phyloP scores from a whole-genome alignment of 2,329 filamentous ascomycete genomes.

The Pyricularia sp. region DNA sequence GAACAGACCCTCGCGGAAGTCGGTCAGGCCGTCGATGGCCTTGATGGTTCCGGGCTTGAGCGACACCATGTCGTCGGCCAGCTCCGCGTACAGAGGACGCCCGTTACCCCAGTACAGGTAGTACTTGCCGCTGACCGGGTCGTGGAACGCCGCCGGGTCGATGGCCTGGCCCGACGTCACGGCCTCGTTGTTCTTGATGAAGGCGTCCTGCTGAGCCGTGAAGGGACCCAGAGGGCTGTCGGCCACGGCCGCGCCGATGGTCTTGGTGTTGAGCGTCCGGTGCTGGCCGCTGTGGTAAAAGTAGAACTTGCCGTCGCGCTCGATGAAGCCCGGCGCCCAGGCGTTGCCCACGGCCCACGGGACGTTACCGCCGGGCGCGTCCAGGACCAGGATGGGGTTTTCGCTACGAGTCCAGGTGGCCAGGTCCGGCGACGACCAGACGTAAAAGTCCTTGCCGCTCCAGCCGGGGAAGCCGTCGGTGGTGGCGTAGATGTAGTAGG shows the following conservation, averaged over 20 bases:
- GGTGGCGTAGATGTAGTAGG: constrained; percentile 37
- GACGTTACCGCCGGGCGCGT: constrained; percentile 39
- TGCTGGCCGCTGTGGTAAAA: constrained; percentile 49
- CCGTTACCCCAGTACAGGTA: constrained; percentile 56
- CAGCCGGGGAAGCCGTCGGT: constrained; percentile 34
- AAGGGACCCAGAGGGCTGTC: constrained; percentile 52
- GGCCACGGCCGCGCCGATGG: constrained; percentile 51
- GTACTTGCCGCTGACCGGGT: constrained; percentile 45
- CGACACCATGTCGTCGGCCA: constrained; percentile 35
- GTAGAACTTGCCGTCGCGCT: constrained; percentile 52
- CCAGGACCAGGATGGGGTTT: constrained; percentile 32
- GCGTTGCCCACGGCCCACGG: constrained; percentile 58
- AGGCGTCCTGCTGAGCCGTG: constrained; percentile 39
- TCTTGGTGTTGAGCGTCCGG: constrained; percentile 45
- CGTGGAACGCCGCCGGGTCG: constrained; percentile 51
- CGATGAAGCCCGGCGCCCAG: constrained; percentile 56
- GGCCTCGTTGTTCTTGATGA: constrained; percentile 42
- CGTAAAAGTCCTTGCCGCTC: constrained; percentile 36
- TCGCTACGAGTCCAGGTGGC: constrained; percentile 29
- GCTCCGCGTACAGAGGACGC: constrained; percentile 27
- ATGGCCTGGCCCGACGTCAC: constrained; percentile 35
- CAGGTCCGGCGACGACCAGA: constrained; percentile 34
- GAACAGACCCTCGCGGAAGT: constrained; percentile 34
- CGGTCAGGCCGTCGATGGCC: constrained; percentile 24
- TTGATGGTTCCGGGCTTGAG: constrained; percentile 26